Percentiles rank a stretch among this genome's conserved stretches.
phyloP scores from a whole-genome alignment of 139 green algal genomes.

The Diplosphaera chodatii region DNA sequence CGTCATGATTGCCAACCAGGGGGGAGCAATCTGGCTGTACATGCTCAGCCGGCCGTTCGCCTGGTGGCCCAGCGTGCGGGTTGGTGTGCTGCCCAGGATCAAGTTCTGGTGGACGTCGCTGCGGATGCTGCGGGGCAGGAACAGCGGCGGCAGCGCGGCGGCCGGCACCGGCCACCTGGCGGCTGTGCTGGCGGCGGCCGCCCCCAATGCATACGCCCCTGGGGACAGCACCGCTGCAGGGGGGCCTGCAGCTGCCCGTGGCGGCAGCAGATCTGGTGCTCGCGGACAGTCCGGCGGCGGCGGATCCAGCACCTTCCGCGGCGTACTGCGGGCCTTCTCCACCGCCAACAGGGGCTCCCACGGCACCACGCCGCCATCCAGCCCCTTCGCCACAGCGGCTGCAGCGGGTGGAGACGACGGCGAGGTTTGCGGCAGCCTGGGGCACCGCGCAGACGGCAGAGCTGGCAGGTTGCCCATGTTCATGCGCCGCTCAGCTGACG shows the following conservation, averaged over 20 bases:
- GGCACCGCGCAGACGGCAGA: no score
- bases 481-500: not conserved
- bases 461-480: not conserved
- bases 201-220: not conserved
- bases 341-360: not conserved
- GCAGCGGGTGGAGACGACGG: not conserved
- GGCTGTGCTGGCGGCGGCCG: not conserved
- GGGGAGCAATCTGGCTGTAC: not conserved
- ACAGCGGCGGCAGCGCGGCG: no score
- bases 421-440: not conserved
- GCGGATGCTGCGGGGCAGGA: not conserved
- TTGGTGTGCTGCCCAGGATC: not conserved
- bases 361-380: not conserved
- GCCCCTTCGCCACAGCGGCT: not conserved
- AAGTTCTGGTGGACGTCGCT: not conserved
- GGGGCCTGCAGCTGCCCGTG: not conserved
- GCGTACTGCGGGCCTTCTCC: not conserved
- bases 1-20: no score
- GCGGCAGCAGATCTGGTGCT: no score
- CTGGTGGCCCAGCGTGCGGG: not conserved
- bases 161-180: not conserved
- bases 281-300: no score
- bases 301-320: not conserved
- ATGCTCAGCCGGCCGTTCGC: not conserved
- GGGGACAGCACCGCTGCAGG: no score